Percentiles rank a stretch among this genome's conserved stretches.
Evolutionary conservation across 352 stramenopile genomes (phyloP).

Genomic region (Globisporangium iwayamae): DNA sequence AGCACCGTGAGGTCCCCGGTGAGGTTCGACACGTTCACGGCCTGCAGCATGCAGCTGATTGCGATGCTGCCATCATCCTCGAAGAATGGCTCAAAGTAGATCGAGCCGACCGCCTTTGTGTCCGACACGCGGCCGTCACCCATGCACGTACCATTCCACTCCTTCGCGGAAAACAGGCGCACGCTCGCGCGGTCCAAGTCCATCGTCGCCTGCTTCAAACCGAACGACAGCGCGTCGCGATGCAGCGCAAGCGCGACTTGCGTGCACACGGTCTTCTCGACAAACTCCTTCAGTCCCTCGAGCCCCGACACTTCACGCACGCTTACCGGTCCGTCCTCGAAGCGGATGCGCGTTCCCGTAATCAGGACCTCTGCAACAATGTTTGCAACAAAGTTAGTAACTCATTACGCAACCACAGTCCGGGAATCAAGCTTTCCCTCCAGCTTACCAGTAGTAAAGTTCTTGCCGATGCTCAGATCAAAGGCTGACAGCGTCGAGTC

Average conservation of each 20-base stretch:
- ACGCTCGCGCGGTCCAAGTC: slow-evolving; percentile 76
- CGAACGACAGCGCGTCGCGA: slow-evolving; percentile 65
- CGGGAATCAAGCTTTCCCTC: background rate
- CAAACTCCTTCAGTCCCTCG: slow-evolving; percentile 54
- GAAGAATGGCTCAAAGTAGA: slow-evolving; percentile 79
- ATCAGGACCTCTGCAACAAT: slow-evolving; percentile 64
- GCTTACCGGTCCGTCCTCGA: slow-evolving; percentile 55
- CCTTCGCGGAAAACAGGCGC: slow-evolving; percentile 63
- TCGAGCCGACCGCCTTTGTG: slow-evolving; percentile 53
- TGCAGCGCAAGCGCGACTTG: slow-evolving; percentile 70
- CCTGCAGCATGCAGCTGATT: slow-evolving; percentile 74
- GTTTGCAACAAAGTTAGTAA: background rate
- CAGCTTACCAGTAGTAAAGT: slow-evolving; percentile 59
- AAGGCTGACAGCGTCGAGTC: slow-evolving; percentile 78
- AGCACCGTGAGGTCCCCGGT: slow-evolving; percentile 24
- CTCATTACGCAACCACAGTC: background rate
- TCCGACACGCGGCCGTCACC: slow-evolving; percentile 84
- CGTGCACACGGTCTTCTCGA: slow-evolving; percentile 73
- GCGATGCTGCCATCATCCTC: slow-evolving; percentile 40
- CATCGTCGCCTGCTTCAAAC: slow-evolving; percentile 72
- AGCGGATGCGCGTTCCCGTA: slow-evolving; percentile 67
- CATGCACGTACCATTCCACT: slow-evolving; percentile 82
- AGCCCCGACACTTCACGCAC: slow-evolving; percentile 63
- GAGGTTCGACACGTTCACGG: slow-evolving; percentile 47
- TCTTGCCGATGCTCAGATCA: slow-evolving; percentile 81